Conservation (phyloP, 768 basidiomycete genomes). For the Lentinus brumalis region DNA sequence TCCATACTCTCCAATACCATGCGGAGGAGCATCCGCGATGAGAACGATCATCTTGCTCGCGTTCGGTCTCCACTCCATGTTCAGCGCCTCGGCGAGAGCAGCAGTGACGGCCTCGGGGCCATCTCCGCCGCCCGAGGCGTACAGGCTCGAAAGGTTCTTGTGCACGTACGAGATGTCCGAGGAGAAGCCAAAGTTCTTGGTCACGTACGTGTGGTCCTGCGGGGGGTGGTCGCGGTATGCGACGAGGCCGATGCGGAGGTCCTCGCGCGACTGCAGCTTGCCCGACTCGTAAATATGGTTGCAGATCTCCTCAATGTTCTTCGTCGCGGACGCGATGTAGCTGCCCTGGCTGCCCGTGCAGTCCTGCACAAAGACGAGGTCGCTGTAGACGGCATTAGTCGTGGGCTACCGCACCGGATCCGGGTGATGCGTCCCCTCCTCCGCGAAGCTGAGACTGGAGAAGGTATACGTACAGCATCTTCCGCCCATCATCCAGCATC, state of each 20-base stretch:
- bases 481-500: constrained; percentile 49
- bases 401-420: background rate
- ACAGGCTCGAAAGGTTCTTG: constrained; percentile 77
- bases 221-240: constrained; percentile 98
- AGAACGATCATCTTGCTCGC: constrained; percentile 96
- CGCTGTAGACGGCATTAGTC: constrained; percentile 45
- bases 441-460: constrained; percentile 1
- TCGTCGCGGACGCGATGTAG: constrained; percentile 91
- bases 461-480: constrained; percentile 69
- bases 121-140: constrained; percentile 91
- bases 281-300: constrained; percentile 94
- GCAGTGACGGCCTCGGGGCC: constrained; percentile 98
- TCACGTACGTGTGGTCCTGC: constrained; percentile 94
- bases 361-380: constrained; percentile 94
- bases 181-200: constrained; percentile 93
- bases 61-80: constrained; percentile 86
- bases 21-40: constrained; percentile 96
- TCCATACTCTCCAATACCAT: constrained; percentile 96
- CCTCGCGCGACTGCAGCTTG: constrained; percentile 82
- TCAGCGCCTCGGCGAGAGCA: constrained; percentile 80
- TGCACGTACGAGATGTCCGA: constrained; percentile 89
- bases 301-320: constrained; percentile 95
- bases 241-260: constrained; percentile 89
- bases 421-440: background rate
- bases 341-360: constrained; percentile 92